Evolutionary conservation across 306 rosid species (phyloP), one percentile per base, ranked within the genome.

Genomic region (Cicer yamashitae): DNA sequence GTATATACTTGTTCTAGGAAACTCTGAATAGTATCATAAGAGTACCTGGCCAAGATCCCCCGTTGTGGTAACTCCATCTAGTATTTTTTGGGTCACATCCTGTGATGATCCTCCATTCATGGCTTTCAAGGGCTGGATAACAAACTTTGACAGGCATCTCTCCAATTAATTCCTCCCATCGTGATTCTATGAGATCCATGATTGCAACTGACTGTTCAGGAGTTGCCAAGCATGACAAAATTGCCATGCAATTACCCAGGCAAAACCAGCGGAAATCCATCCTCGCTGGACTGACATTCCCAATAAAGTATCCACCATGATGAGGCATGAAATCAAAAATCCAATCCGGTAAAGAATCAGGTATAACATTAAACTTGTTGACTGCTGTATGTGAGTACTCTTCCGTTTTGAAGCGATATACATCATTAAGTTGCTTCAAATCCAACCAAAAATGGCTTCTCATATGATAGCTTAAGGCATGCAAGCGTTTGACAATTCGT

Each of bases 201-300:
- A 93, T 93, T 43, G 98, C 96, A 39, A 68, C 67, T 65, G 96
- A 87, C 78, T 93, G 96, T 48, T 93, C 96, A 22, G 89, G 89
- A 48, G 98, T 93, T 74, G 98, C 98, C 85, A 93, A 73, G 80
- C 91, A 89, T 1, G 98, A 93, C 73, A 93, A 84, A 61, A 93
- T 93, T 7, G 98, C 98, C 70, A 93, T 65, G 84, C 96, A 93
- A 71, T 93, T 93, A 2, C 98, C 98, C 68, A 90, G 75, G 76
- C 89, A 86, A 85, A 93, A 93, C 98, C 98, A 93, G 34, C 98
- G 88, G 81, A 89, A 93, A 77, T 90, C 98, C 94, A 93, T 93
- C 86, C 94, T 85, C 22, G 98, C 98, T 0, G 94, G 96, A 67
- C 98, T 93, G 44, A 90, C 91, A 82, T 93, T 93, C 81, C 98